phyloP scores from a whole-genome alignment of 202 grass and related monocot genomes.

The Carex arenaria region DNA sequence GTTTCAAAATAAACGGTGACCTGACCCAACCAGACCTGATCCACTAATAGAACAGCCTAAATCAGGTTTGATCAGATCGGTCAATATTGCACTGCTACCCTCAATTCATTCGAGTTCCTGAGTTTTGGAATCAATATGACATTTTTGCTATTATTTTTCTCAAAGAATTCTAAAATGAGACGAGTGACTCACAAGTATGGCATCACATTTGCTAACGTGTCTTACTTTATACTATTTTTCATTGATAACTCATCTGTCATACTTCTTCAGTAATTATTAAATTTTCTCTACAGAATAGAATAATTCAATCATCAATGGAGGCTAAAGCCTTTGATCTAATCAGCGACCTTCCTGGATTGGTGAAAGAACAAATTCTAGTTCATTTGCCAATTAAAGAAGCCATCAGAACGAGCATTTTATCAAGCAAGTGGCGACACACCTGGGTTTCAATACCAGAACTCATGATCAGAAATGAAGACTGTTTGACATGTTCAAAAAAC shows the following conservation, averaged over 20 bases:
- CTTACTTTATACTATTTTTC: neutral
- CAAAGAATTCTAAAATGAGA: no score
- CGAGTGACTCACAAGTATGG: neutral
- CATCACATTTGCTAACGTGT: neutral
- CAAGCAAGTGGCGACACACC: constrained; percentile 25
- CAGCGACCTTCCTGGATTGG: constrained; percentile 15
- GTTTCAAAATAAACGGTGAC: neutral
- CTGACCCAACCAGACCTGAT: neutral
- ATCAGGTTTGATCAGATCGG: neutral
- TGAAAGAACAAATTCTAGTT: constrained; percentile 24
- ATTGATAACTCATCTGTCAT: neutral
- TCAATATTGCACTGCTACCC: neutral
- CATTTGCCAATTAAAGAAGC: constrained; percentile 25
- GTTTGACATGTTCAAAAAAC: constrained; percentile 12
- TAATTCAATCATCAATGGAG: neutral
- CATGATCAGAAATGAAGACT: constrained; percentile 30
- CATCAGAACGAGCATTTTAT: constrained; percentile 30
- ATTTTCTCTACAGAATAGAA: neutral
- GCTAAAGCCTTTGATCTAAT: constrained; percentile 13
- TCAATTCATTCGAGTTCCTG: neutral
- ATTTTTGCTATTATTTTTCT: neutral
- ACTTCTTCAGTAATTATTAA: neutral
- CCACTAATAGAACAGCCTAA: neutral
- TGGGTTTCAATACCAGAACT: constrained; percentile 53
- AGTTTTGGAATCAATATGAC: neutral